Evolutionary conservation across 1,284 basidiomycete genomes (phyloP), one percentile per base, ranked within the genome.

Genomic region (Cerrena zonata): DNA sequence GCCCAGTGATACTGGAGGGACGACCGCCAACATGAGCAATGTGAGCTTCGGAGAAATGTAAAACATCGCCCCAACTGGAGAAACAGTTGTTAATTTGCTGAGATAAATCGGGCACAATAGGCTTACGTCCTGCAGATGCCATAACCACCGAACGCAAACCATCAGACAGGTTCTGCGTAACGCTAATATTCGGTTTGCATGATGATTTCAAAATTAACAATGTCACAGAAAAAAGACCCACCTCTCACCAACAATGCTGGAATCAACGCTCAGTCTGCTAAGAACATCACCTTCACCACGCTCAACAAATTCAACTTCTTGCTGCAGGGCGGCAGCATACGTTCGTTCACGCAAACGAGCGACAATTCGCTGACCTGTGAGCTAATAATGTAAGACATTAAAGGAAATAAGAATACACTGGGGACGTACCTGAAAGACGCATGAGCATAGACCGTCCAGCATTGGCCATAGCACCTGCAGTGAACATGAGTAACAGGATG

Each of bases 341-440:
- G 89, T 90, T 39, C 79, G 75, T 68, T 92, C 84, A 41, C 95
- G 83, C 43, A 99, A 77, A 2, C 91, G 77, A 19, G 91, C 90
- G 30, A 99, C 90, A 60, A 99, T 97, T 24, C 94, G 77, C 67
- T 97, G 92, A 38, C 94, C 94, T n/a, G n/a, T n/a, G n/a, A n/a
- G n/a, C n/a, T 77, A 69, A 44, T 15, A 18, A 3, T 10, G 10
- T 23, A 38, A 38, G 12, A 53, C 34, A 45, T 34, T 27, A 5
- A 49, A 36, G 15, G 36, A 22, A 19, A 24, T 18, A 13, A 21
- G n/a, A 24, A n/a, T 34, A 25, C 22, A 26, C 11, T 15, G 12
- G 23, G 12, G 24, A 65, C 75, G 44, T 48, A 84, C 84, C 85
- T 46, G 85, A 76, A 60, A 94, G 82, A 50, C 91, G 82, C 86